Evolutionary conservation across 2,329 filamentous ascomycete genomes (phyloP).

Genomic region (Sordariomycetes sp.): DNA sequence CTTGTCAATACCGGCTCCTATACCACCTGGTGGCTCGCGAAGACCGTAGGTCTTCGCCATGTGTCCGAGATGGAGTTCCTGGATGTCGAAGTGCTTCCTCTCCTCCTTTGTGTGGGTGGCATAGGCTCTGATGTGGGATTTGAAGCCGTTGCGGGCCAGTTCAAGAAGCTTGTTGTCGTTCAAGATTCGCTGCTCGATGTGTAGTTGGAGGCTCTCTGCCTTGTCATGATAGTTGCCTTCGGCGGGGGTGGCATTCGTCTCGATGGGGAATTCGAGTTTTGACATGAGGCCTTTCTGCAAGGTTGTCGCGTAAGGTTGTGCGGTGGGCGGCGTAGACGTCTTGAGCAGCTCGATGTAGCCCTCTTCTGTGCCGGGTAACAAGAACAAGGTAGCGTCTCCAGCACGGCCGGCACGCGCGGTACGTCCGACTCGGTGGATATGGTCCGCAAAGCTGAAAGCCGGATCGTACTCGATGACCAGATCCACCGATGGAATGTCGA

Average conservation of each 20-base stretch:
- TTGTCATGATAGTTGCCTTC: slow-evolving; percentile 35
- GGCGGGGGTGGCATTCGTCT: slow-evolving; percentile 48
- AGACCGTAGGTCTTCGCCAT: slow-evolving; percentile 88
- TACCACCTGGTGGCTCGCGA: slow-evolving; percentile 78
- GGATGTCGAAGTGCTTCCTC: slow-evolving; percentile 82
- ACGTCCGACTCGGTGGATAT: slow-evolving; percentile 88
- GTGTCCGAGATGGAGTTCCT: slow-evolving; percentile 83
- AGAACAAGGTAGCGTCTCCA: slow-evolving; percentile 80
- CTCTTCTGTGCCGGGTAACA: slow-evolving; percentile 86
- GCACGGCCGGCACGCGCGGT: slow-evolving; percentile 87
- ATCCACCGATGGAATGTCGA: slow-evolving; percentile 92
- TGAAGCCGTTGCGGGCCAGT: slow-evolving; percentile 75
- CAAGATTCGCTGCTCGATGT: slow-evolving; percentile 50
- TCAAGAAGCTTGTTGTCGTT: slow-evolving; percentile 62
- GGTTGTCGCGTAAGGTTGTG: slow-evolving; percentile 43
- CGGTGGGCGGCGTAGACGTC: slow-evolving; percentile 33
- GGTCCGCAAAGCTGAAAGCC: slow-evolving; percentile 85
- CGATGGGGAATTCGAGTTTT: slow-evolving; percentile 57
- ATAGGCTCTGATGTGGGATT: slow-evolving; percentile 89
- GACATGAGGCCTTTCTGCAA: slow-evolving; percentile 57
- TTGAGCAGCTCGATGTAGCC: slow-evolving; percentile 73
- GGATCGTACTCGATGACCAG: slow-evolving; percentile 95
- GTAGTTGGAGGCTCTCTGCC: slow-evolving; percentile 49
- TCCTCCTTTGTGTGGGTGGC: slow-evolving; percentile 87
- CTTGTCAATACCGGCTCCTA: slow-evolving; percentile 50